phyloP scores from a whole-genome alignment of 2,329 filamentous ascomycete genomes.

The Curvularia hawaiiensis region DNA sequence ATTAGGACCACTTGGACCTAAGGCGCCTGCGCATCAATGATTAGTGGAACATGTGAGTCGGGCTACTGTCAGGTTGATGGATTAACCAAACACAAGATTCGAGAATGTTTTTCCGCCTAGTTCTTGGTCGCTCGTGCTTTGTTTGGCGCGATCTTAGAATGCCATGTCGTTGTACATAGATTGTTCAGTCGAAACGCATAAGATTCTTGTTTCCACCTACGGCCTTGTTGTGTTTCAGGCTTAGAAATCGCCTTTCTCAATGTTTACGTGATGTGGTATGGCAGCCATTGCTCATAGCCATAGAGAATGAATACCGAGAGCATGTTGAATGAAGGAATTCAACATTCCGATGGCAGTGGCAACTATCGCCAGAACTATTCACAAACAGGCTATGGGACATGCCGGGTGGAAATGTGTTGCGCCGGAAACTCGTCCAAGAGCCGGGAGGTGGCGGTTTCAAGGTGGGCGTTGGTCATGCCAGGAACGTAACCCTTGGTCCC shows the following conservation, averaged over 20 bases:
- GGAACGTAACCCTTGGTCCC: background rate
- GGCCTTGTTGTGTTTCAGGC: background rate
- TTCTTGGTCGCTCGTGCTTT: background rate
- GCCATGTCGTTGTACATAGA: background rate
- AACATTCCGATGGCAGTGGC: background rate
- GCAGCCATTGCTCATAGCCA: background rate
- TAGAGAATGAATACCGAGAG: background rate
- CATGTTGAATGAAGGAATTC: background rate
- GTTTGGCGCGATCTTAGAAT: background rate
- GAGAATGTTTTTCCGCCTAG: background rate
- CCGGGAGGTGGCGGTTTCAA: constrained; percentile 1
- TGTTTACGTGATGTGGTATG: background rate
- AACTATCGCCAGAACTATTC: background rate
- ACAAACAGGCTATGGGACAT: background rate
- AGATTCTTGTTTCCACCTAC: background rate
- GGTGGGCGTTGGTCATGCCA: background rate
- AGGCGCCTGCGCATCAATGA: background rate
- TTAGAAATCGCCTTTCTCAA: background rate
- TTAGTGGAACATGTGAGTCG: background rate
- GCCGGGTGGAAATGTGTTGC: background rate
- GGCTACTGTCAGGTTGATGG: background rate
- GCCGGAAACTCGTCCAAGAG: background rate
- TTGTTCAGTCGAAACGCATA: background rate
- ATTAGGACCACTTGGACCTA: background rate
- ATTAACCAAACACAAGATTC: no score